Base-by-base conservation (phyloP, 176 grass and related monocot genomes). In the Paspalum notatum region DNA sequence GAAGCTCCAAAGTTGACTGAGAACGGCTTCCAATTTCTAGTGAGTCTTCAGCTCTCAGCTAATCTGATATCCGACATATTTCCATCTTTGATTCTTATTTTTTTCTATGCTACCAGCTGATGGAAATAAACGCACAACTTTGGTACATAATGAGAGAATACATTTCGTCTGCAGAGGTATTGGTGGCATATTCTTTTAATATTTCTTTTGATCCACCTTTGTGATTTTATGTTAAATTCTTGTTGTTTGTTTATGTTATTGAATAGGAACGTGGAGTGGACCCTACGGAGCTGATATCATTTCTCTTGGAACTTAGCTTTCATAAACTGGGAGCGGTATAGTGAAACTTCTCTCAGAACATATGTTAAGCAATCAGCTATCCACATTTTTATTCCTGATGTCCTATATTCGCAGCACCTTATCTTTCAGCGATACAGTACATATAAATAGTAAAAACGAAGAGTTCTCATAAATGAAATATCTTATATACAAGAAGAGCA, bases 61-160 rank as follows among this genome's bases (percentile, higher is more conserved):
- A 63, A 87, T 85, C 40, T 12, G 21, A 14, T 81, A 76, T 71
- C 20, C 58, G 40, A 22, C 26, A 79, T 0, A 69, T 49, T 90
- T 83, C 44, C 38, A 61, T 47, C 7, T 77, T 89, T 38, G 3
- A 37, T 44, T 87, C 62, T 84, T 65, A 85, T 46, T 60, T 26
- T 77, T 75, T 69, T 81, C 84, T 83, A 42, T 62, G 63, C 39
- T n/a, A 85, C 74, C 85, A 98, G 95, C 90, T 94, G 47, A 94
- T 94, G 95, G 95, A 94, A 70, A 98, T 90, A 84, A 92, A 92
- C 80, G 89, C 94, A 40, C 94, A 97, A 63, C 89, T 97, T 76
- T 97, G 94, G 94, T 94, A 97, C 83, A 92, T 97, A 84, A 94
- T 97, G 89, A 83, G 91, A 90, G 94, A 97, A 92, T 98, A 94